Evolutionary conservation across 768 basidiomycete species (phyloP), one percentile per base, ranked within the genome.

Genomic region (Kwoniella sp.): DNA sequence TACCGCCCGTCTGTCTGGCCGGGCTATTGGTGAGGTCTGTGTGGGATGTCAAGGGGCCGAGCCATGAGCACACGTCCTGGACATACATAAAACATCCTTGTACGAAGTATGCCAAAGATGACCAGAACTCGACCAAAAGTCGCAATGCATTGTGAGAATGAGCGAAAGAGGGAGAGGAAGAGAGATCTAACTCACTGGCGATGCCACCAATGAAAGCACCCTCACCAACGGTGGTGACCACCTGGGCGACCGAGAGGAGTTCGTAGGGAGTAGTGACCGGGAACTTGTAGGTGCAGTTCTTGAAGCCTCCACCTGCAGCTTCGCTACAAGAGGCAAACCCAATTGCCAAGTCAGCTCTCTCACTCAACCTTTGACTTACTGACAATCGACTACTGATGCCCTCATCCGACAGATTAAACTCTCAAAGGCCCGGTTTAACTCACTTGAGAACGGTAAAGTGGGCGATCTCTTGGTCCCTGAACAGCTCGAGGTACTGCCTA

Each of bases 391-490:
- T 9, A 9, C 9, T 45, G 38, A 9, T 11, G 38, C 38, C n/a
- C n/a, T 45, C 38, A 45, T n/a, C 38, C 9, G 38, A 45, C 38
- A 45, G 11, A 45, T 45, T n/a, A 45, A 9, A 45, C 38, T 45
- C 38, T n/a, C 38, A 45, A 30, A 28, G 50, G 17, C n/a, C n/a
- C n/a, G n/a, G n/a, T n/a, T n/a, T n/a, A 45, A 61, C 69, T 64
- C 54, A 70, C 69, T 70, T 70, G 69, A 70, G 65, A 0, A 61
- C 61, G 23, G 65, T 70, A 58, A 70, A 70, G 55, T 70, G 69
- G 29, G 65, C 69, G 30, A 70, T 70, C 50, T 70, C 69, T 38
- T 70, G 69, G 38, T 66, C 62, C 28, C 69, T 48, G 58, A 70
- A 67, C 12, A 70, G 45, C 41, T 63, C 54, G 48, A 70, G 56